These are phyloP conservation scores for Amphirosellinia nigrospora DNA, from an alignment of 495 filamentous ascomycete genomes.

Conservation along the genomic window DNA sequence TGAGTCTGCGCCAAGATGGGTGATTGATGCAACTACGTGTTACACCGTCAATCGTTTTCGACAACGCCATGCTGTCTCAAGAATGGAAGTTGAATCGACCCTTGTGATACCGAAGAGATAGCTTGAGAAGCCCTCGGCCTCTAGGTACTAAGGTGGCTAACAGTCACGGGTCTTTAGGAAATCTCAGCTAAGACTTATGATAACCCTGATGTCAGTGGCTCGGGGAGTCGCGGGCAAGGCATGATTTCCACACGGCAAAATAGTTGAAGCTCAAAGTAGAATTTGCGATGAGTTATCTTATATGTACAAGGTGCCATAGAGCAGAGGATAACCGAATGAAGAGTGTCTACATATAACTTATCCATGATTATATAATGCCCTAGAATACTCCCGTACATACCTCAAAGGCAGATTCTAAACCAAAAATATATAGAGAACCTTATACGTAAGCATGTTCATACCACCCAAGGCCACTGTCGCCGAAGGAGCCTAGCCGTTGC, in stretches of 20 bases:
- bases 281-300: background rate
- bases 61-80: background rate
- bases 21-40: background rate
- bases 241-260: background rate
- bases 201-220: background rate
- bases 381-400: background rate
- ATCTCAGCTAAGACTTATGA: background rate
- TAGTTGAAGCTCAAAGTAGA: background rate
- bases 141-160: background rate
- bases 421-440: no score
- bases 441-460: no score
- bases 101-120: background rate
- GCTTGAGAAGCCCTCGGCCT: no score
- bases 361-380: background rate
- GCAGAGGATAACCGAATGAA: no score
- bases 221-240: background rate
- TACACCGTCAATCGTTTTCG: no score
- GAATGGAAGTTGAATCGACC: background rate
- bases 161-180: background rate
- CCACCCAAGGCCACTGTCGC: no score
- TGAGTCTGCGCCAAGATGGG: background rate
- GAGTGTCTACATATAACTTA: no score
- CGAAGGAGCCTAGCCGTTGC: no score
- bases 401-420: background rate
- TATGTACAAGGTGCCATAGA: no score